phyloP scores from a whole-genome alignment of 2,329 filamentous ascomycete genomes.

The Paecilomyces formosus region DNA sequence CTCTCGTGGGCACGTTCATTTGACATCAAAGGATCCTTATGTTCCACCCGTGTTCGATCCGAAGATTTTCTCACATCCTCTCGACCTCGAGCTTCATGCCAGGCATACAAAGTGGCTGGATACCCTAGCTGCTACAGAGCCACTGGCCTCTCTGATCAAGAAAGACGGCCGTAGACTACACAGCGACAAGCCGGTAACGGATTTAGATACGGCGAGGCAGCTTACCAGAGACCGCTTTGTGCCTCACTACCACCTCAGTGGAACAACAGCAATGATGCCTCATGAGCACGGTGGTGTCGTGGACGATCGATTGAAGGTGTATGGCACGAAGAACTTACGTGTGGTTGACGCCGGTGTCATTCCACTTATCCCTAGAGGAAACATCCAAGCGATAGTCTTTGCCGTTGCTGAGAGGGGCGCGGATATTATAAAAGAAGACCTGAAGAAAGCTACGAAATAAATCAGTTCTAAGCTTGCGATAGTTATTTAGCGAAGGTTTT shows the following conservation, averaged over 20 bases:
- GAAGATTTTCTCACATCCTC: slow-evolving; percentile 36
- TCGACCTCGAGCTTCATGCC: slow-evolving; percentile 35
- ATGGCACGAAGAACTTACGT: slow-evolving; percentile 15
- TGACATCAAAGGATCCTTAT: slow-evolving; percentile 27
- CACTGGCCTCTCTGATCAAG: slow-evolving; percentile 25
- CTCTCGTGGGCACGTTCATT: slow-evolving; percentile 29
- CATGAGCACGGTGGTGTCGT: slow-evolving; percentile 12
- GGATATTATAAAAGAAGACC: slow-evolving; percentile 26
- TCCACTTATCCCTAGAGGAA: slow-evolving; percentile 11
- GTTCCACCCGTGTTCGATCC: slow-evolving; percentile 35
- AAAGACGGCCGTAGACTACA: slow-evolving; percentile 15
- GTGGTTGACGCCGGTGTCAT: slow-evolving; percentile 13
- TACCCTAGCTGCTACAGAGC: slow-evolving; percentile 21
- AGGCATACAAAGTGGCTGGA: slow-evolving; percentile 26
- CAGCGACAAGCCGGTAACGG: neutral
- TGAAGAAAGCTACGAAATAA: neutral
- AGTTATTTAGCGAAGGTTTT: neutral
- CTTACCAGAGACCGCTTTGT: neutral
- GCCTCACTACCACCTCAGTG: slow-evolving; percentile 7
- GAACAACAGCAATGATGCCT: slow-evolving; percentile 9
- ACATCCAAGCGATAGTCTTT: slow-evolving; percentile 13
- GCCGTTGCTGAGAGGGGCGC: slow-evolving; percentile 18
- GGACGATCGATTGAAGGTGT: slow-evolving; percentile 29
- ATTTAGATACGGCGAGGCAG: neutral
- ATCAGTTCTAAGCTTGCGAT: neutral